Conservation (phyloP, 2,329 filamentous ascomycete species). For the Botryotinia convoluta region DNA sequence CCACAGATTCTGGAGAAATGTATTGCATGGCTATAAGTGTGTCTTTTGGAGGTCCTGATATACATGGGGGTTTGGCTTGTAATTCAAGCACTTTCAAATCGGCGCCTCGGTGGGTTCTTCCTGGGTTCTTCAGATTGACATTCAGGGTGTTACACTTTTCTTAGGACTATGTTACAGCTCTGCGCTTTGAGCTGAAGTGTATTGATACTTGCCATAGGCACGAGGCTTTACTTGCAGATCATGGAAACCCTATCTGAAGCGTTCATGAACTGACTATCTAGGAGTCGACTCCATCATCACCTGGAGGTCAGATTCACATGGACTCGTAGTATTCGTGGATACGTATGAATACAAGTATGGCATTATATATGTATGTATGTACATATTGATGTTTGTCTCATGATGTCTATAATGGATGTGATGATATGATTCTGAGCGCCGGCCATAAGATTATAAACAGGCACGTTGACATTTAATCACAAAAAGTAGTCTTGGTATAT, state of each 20-base stretch:
- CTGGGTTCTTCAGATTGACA: not conserved
- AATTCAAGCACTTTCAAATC: not conserved
- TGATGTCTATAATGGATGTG: not conserved
- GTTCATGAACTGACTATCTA: not conserved
- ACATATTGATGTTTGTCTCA: not conserved
- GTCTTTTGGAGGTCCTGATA: not conserved
- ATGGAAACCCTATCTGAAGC: not conserved
- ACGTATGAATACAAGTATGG: not conserved
- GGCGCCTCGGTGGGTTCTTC: not conserved
- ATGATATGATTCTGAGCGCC: not conserved
- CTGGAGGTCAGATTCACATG: not conserved
- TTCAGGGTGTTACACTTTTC: not conserved
- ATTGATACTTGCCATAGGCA: not conserved
- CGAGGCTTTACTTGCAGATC: not conserved
- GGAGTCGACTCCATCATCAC: not conserved
- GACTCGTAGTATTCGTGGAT: not conserved
- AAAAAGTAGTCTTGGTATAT: not conserved
- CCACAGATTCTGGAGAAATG: not conserved
- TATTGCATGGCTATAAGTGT: not conserved
- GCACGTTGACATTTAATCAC: no score
- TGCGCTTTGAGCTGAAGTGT: not conserved
- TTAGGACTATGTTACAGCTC: not conserved
- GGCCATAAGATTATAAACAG: no score
- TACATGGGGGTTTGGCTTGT: not conserved
- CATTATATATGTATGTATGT: not conserved